phyloP scores from a whole-genome alignment of 805 yeast genomes.

The Torulaspora microellipsoides region DNA sequence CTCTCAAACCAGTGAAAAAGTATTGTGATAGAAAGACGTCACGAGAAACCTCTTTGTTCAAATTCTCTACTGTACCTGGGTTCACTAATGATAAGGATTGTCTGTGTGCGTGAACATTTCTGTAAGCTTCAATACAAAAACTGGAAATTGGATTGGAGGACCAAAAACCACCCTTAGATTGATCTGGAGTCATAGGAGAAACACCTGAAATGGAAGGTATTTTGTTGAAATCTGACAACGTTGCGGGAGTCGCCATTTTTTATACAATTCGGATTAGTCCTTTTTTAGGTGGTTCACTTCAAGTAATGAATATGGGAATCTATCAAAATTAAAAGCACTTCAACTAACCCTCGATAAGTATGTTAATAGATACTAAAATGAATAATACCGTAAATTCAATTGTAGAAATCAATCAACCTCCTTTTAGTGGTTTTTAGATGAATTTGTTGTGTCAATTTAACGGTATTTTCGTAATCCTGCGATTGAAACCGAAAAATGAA shows the following conservation, averaged over 20 bases:
- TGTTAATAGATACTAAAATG: too few species aligned
- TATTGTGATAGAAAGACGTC: conserved; percentile 89
- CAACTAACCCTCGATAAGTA: too few species aligned
- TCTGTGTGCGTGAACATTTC: conserved; percentile 70
- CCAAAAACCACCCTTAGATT: conserved; percentile 54
- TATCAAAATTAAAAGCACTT: too few species aligned
- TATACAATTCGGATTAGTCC: not conserved
- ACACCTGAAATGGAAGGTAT: conserved; percentile 58
- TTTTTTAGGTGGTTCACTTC: too few species aligned
- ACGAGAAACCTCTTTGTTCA: conserved; percentile 87
- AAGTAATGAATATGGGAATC: too few species aligned
- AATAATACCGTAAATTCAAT: too few species aligned
- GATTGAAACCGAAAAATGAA: too few species aligned
- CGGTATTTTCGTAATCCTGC: too few species aligned
- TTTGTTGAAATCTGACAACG: conserved; percentile 58
- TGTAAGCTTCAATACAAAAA: conserved; percentile 71
- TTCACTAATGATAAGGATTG: conserved; percentile 73
- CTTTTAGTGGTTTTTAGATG: too few species aligned
- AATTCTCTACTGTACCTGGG: conserved; percentile 93
- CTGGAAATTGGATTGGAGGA: conserved; percentile 78
- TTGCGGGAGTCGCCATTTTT: conserved; percentile 38
- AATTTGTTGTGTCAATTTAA: too few species aligned
- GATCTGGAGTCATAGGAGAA: conserved; percentile 49
- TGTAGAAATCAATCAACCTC: too few species aligned
- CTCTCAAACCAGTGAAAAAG: conserved; percentile 92